These are phyloP conservation scores for Hymenoscyphus albidus DNA, from an alignment of 2,329 filamentous ascomycete genomes.

Conservation along the genomic window DNA sequence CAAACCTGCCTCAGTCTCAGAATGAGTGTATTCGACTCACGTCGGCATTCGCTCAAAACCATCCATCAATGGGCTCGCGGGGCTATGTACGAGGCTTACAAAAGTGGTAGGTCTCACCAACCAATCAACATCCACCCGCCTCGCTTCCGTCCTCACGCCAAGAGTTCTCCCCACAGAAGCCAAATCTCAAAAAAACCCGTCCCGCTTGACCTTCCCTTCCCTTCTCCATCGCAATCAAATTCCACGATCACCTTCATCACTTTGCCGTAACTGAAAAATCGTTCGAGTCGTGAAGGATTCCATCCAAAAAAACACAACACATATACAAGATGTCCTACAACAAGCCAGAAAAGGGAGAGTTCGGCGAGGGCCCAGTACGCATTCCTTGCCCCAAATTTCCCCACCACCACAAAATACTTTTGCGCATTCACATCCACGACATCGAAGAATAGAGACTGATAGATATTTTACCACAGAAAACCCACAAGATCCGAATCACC, in stretches of 20 bases:
- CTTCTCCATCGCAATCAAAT: slow-evolving; percentile 13
- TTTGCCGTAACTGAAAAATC: slow-evolving; percentile 64
- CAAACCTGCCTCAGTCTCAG: neutral
- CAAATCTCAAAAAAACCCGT: slow-evolving; percentile 10
- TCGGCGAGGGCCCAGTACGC: slow-evolving; percentile 74
- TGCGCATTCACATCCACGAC: neutral
- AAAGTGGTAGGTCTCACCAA: neutral
- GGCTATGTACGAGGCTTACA: slow-evolving; percentile 18
- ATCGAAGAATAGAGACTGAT: slow-evolving; percentile 9
- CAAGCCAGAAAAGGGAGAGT: slow-evolving; percentile 84
- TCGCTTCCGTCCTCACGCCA: slow-evolving; percentile 22
- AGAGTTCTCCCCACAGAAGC: slow-evolving; percentile 19
- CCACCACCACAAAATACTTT: neutral
- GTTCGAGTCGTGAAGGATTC: slow-evolving; percentile 77
- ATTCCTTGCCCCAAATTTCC: slow-evolving; percentile 30
- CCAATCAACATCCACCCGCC: slow-evolving; percentile 11
- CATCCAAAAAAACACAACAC: slow-evolving; percentile 22
- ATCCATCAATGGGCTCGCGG: slow-evolving; percentile 5
- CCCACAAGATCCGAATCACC: slow-evolving; percentile 98
- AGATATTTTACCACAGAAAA: slow-evolving; percentile 55
- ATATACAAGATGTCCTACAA: slow-evolving; percentile 78
- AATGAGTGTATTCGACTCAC: slow-evolving; percentile 19
- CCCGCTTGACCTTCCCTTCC: slow-evolving; percentile 5
- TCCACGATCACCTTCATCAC: slow-evolving; percentile 60
- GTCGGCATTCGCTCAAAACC: neutral